Evolutionary conservation across 2,329 filamentous ascomycete species (phyloP).

Genomic region (Cytospora schulzeri): DNA sequence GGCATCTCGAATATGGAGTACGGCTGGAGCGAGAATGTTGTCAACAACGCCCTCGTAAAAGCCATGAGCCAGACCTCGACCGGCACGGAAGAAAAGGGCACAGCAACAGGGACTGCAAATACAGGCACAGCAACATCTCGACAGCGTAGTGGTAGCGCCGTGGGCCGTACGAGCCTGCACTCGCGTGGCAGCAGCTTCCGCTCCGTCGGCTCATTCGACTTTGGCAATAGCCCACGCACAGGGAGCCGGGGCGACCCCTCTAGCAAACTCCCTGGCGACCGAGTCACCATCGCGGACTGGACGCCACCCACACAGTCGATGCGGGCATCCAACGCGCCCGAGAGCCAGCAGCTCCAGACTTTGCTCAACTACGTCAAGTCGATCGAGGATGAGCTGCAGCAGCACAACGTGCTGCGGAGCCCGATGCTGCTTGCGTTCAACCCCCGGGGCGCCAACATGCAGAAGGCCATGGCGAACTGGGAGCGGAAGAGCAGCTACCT

Average conservation of each 20-base stretch:
- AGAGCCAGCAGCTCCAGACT: slow-evolving; percentile 77
- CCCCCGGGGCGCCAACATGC: slow-evolving; percentile 76
- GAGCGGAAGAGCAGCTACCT: slow-evolving; percentile 93
- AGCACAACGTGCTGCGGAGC: slow-evolving; percentile 84
- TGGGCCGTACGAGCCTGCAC: slow-evolving; percentile 49
- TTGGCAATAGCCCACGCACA: slow-evolving; percentile 58
- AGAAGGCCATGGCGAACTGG: slow-evolving; percentile 93
- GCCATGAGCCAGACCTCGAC: slow-evolving; percentile 52
- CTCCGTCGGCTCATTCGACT: slow-evolving; percentile 61
- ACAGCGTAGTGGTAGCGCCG: slow-evolving; percentile 54
- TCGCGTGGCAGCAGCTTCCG: slow-evolving; percentile 52
- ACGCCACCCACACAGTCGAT: slow-evolving; percentile 85
- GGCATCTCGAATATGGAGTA: slow-evolving; percentile 97
- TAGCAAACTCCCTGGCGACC: slow-evolving; percentile 77
- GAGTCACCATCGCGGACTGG: slow-evolving; percentile 85
- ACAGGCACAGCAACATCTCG: slow-evolving; percentile 37
- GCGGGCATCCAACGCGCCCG: slow-evolving; percentile 76
- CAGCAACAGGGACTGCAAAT: slow-evolving; percentile 38
- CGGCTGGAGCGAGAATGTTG: slow-evolving; percentile 86
- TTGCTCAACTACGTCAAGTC: slow-evolving; percentile 79
- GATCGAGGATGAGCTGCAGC: slow-evolving; percentile 81
- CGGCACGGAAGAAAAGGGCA: slow-evolving; percentile 46
- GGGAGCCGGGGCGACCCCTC: slow-evolving; percentile 39
- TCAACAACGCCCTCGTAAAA: slow-evolving; percentile 61
- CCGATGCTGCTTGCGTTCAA: slow-evolving; percentile 90